Evolutionary conservation across 2,329 filamentous ascomycete genomes (phyloP).

Genomic region (Cladosporium sp.): DNA sequence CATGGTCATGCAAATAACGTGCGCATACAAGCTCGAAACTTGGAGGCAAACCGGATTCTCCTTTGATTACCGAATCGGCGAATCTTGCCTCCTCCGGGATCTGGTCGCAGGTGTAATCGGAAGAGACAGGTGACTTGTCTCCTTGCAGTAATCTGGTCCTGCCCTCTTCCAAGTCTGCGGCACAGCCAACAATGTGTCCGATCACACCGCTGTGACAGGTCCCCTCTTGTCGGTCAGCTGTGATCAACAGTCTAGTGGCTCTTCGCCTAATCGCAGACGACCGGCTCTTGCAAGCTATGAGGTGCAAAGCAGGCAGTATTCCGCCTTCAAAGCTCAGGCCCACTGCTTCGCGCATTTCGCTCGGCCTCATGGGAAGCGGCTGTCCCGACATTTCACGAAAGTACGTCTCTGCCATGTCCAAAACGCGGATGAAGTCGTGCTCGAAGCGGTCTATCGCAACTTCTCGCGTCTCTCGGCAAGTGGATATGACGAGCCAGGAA

Average conservation of each 20-base stretch:
- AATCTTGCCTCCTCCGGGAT: slow-evolving; percentile 7
- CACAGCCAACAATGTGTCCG: background rate
- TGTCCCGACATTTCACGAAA: background rate
- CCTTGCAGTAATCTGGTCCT: background rate
- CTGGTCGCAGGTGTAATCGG: background rate
- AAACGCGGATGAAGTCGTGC: background rate
- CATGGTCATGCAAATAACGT: background rate
- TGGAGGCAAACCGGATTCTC: background rate
- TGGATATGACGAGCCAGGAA: slow-evolving; percentile 1
- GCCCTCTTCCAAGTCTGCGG: background rate
- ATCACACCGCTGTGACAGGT: background rate
- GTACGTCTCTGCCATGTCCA: background rate
- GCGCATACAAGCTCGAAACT: background rate
- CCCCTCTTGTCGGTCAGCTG: background rate
- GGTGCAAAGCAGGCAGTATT: background rate
- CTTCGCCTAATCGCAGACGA: background rate
- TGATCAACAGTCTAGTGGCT: background rate
- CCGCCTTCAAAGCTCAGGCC: slow-evolving; percentile 5
- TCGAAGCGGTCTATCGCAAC: background rate
- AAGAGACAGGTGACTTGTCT: background rate
- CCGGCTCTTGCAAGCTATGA: slow-evolving; percentile 6
- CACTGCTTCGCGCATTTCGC: background rate
- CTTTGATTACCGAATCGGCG: slow-evolving; percentile 2
- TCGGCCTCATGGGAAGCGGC: background rate
- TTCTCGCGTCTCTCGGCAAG: slow-evolving; percentile 2